These are phyloP conservation scores for Gossypium trilobum DNA, from an alignment of 441 rosid species.

Conservation along the genomic window DNA sequence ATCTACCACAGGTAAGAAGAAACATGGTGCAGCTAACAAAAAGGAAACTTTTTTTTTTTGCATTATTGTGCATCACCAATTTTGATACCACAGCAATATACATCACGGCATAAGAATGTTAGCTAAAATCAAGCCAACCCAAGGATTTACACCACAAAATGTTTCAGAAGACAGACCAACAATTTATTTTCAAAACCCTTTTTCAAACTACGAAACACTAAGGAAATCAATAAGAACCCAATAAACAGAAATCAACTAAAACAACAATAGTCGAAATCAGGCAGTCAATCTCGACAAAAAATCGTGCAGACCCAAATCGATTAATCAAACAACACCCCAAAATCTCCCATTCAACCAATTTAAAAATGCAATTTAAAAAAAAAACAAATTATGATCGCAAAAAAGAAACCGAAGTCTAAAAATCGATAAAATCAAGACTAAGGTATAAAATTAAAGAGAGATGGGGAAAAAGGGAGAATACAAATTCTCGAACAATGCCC, in stretches of 20 bases:
- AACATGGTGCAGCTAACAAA: neutral
- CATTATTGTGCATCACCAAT: neutral
- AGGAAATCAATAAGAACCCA: neutral
- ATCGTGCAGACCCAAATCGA: neutral
- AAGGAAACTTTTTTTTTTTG: neutral
- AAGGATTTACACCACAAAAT: neutral
- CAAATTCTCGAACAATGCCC: slow-evolving; percentile 84
- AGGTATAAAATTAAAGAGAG: neutral
- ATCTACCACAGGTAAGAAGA: neutral
- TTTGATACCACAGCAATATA: neutral
- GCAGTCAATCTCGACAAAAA: neutral
- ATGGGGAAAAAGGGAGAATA: slow-evolving; percentile 17
- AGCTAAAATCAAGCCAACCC: neutral
- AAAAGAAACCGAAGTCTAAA: neutral
- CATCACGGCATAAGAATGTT: neutral
- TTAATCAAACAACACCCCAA: neutral
- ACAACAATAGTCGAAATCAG: neutral
- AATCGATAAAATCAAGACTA: neutral
- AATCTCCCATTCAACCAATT: neutral
- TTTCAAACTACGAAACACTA: neutral
- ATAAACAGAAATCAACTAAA: neutral
- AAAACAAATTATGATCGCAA: neutral
- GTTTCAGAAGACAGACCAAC: neutral
- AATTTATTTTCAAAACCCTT: neutral
- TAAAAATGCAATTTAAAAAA: neutral